Evolutionary conservation across 768 basidiomycete species (phyloP).

Genomic region (Boletellus ananas): DNA sequence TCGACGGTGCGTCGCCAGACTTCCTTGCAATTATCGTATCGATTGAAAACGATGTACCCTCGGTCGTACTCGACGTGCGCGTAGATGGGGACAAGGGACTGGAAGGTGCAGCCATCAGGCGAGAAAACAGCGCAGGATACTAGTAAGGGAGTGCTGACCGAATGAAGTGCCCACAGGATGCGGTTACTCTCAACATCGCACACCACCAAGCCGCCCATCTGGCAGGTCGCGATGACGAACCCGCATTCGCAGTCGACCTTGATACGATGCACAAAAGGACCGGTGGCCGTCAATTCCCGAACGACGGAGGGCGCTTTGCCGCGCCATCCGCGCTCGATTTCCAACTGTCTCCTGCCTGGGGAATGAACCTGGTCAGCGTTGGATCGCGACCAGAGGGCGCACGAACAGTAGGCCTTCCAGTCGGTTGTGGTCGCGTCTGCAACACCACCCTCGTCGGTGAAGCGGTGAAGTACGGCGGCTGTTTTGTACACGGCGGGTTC

Average conservation of each 20-base stretch:
- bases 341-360: slow-evolving; percentile 43
- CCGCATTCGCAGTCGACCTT: slow-evolving; percentile 67
- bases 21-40: slow-evolving; percentile 53
- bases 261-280: slow-evolving; percentile 58
- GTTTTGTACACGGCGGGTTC: slow-evolving; percentile 51
- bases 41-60: slow-evolving; percentile 71
- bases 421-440: slow-evolving; percentile 29
- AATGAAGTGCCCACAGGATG: slow-evolving; percentile 58
- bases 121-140: background rate
- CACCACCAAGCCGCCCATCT: slow-evolving; percentile 54
- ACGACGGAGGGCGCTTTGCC: slow-evolving; percentile 44
- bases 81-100: slow-evolving; percentile 22
- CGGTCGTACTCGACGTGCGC: slow-evolving; percentile 73
- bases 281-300: slow-evolving; percentile 32
- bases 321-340: slow-evolving; percentile 50
- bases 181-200: slow-evolving; percentile 46
- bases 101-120: background rate
- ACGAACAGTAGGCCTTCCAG: slow-evolving; percentile 63
- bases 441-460: slow-evolving; percentile 32
- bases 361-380: slow-evolving; percentile 6
- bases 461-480: slow-evolving; percentile 51
- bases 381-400: background rate
- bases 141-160: slow-evolving; percentile 34
- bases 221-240: slow-evolving; percentile 55
- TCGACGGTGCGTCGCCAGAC: slow-evolving; percentile 57